phyloP scores from a whole-genome alignment of 441 rosid species.

The Syzygium syzygioides region DNA sequence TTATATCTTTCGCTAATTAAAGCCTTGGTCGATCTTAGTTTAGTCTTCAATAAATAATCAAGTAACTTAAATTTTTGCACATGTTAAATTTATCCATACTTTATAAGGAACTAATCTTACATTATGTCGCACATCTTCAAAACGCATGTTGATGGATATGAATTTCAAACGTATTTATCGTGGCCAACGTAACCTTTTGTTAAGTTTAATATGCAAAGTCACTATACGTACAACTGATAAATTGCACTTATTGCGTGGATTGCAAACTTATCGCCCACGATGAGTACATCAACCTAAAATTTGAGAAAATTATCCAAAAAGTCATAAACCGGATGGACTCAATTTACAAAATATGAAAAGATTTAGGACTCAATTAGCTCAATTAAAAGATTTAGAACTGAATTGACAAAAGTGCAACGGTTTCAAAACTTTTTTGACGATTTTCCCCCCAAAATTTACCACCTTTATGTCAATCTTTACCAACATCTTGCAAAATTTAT shows the following conservation, averaged over 20 bases:
- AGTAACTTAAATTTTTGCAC: not conserved
- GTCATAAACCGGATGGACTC: too few species aligned
- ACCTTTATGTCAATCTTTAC: fast-evolving
- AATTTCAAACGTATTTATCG: too few species aligned
- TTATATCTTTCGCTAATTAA: not conserved
- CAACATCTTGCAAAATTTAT: fast-evolving
- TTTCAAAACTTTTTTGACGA: too few species aligned
- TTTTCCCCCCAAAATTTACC: not conserved
- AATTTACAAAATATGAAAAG: too few species aligned
- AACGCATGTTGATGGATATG: too few species aligned
- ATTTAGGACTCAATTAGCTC: too few species aligned
- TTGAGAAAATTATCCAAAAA: too few species aligned
- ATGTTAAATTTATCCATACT: not conserved
- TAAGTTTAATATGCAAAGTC: not conserved
- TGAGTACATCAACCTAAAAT: not conserved
- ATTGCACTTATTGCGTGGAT: not conserved
- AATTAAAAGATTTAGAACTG: too few species aligned
- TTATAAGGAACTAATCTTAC: not conserved
- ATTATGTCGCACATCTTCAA: too few species aligned
- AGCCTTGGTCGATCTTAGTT: not conserved
- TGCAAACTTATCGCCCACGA: fast-evolving
- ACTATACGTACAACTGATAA: not conserved
- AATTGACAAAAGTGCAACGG: too few species aligned
- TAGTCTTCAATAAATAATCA: not conserved
- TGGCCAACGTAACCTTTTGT: too few species aligned